Evolutionary conservation across 1,284 basidiomycete species (phyloP).

Genomic region (Trichosporon sp.): DNA sequence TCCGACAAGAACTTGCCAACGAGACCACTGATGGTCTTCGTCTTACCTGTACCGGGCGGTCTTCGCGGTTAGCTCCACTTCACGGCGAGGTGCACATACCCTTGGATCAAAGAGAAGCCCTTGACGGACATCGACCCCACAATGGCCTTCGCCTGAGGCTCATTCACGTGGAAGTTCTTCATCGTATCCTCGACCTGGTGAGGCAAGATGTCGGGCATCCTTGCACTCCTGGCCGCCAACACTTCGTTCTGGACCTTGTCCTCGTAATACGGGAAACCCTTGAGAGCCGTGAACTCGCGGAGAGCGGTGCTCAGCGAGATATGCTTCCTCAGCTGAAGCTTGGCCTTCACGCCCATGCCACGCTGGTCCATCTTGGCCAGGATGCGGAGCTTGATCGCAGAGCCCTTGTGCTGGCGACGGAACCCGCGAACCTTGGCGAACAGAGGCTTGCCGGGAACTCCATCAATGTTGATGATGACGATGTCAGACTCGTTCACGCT

Average conservation of each 20-base stretch:
- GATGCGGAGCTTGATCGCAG: slow-evolving; percentile 52
- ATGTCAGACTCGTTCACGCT: slow-evolving; percentile 74
- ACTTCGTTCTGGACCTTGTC: slow-evolving; percentile 60
- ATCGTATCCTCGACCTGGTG: slow-evolving; percentile 65
- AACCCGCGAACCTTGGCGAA: slow-evolving; percentile 79
- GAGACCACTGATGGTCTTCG: slow-evolving; percentile 95
- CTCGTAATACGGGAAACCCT: slow-evolving; percentile 78
- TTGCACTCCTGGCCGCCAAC: slow-evolving; percentile 61
- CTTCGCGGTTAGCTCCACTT: slow-evolving; percentile 50
- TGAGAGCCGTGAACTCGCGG: slow-evolving; percentile 85
- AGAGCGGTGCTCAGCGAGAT: slow-evolving; percentile 86
- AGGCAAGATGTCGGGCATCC: slow-evolving; percentile 54
- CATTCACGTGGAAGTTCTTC: slow-evolving; percentile 72
- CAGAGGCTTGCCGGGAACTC: slow-evolving; percentile 44
- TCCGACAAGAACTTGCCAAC: slow-evolving; percentile 74
- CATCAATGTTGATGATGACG: slow-evolving; percentile 67
- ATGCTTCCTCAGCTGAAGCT: slow-evolving; percentile 74
- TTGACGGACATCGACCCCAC: slow-evolving; percentile 65
- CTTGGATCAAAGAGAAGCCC: slow-evolving; percentile 92
- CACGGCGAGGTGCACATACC: slow-evolving; percentile 55
- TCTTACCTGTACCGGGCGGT: slow-evolving; percentile 97
- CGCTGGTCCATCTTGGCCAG: slow-evolving; percentile 48
- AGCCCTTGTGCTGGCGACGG: slow-evolving; percentile 54
- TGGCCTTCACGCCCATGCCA: slow-evolving; percentile 52
- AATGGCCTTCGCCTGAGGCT: slow-evolving; percentile 91